Conservation (phyloP, 805 yeast species). For the Ogataea methanolica region DNA sequence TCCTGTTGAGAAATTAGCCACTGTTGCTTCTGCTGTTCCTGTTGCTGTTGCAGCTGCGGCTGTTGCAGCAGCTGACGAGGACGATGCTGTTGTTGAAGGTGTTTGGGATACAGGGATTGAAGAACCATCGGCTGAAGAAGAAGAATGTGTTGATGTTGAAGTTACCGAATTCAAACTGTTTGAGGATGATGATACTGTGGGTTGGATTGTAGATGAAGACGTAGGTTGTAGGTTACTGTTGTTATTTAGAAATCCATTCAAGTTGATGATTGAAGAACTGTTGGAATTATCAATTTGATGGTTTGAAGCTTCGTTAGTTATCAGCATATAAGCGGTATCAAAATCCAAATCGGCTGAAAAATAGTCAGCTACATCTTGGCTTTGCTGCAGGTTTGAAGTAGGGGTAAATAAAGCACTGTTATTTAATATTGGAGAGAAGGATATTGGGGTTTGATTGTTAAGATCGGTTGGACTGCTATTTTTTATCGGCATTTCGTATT, state of each 20-base stretch:
- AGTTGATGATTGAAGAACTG: neutral
- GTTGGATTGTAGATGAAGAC: neutral
- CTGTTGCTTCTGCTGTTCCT: too few relatives aligned
- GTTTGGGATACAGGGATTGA: constrained; percentile 10
- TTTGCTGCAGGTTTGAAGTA: neutral
- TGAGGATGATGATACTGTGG: constrained; percentile 1
- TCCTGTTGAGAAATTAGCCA: constrained; percentile 1
- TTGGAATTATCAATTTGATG: neutral
- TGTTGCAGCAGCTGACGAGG: too few relatives aligned
- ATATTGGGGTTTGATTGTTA: neutral
- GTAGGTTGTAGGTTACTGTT: neutral
- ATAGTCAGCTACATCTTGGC: constrained; percentile 6
- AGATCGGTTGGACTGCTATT: neutral
- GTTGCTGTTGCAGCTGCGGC: too few relatives aligned
- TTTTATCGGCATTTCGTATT: neutral
- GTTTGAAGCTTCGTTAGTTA: constrained; percentile 17
- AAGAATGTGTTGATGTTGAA: too few relatives aligned
- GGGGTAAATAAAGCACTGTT: neutral
- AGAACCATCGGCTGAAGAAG: neutral
- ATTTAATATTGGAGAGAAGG: neutral
- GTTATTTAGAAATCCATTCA: too few relatives aligned
- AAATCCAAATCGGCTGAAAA: constrained; percentile 29
- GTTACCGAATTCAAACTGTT: neutral
- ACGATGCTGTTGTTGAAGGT: neutral
- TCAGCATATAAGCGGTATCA: constrained; percentile 33